Evolutionary conservation across 768 basidiomycete species (phyloP), one percentile per base, ranked within the genome.

Genomic region (Leccinum disarticulatum): DNA sequence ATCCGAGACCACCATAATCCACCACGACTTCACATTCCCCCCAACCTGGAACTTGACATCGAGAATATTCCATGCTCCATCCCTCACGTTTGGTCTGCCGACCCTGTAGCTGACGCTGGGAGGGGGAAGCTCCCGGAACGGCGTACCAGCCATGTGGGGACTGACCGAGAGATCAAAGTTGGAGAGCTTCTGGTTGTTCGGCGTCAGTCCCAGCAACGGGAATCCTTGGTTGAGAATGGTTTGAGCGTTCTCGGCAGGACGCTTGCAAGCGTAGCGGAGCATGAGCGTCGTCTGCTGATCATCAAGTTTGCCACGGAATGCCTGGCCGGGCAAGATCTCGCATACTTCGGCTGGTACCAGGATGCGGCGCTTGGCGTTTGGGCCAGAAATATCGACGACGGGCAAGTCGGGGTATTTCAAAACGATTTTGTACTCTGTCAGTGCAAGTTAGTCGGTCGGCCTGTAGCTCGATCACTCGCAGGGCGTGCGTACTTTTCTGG

Each of bases 11-110:
- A 87, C 80, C 1, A 93, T 67, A 9, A 91, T 83, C 73, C 84
- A 86, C 87, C 89, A 92, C 35, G 77, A 79, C 9, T 70, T 41
- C 17, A 90, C 77, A 1, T 56, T 65, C 0, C 79, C 87, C 1
- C 83, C 84, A 0, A 65, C 68, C 35, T 86, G 83, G 66, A 93
- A 91, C 66, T 85, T 84, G 56, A 88, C 86, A 25, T 87, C 79
- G 35, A 87, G 69, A 55, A 92, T 86, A 61, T 93, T 93, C 91
- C 91, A 93, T 41, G 83, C 81, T 1, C 86, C 92, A 33, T 87
- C 82, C 36, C 66, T 74, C 6, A 84, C 80, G 14, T 73, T 78
- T 3, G 70, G 68, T 6, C 57, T 68, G 2, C 83, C 85, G 4
- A 64, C 72, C 38, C 72, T 76, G 67, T 93, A 93, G 2, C 75